phyloP scores from a whole-genome alignment of 148 eudicot species.

The Rhododendron griersonianum region DNA sequence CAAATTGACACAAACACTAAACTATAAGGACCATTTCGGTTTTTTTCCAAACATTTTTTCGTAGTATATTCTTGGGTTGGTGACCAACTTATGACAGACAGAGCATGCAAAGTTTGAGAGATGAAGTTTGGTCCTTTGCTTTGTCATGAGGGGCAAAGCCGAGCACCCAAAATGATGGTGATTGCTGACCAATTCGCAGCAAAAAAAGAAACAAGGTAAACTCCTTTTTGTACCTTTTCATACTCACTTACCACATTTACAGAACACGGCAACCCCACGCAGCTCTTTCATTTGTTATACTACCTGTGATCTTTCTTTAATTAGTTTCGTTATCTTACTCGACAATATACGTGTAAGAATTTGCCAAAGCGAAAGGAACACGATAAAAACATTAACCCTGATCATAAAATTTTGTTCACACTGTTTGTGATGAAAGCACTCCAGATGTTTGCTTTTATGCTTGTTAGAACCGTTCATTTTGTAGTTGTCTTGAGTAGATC shows the following conservation, averaged over 20 bases:
- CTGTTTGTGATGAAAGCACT: not conserved
- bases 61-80: not conserved
- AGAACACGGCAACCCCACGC: not conserved
- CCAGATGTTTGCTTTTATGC: not conserved
- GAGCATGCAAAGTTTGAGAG: not conserved
- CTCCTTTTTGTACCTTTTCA: not conserved
- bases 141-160: conserved; percentile 3
- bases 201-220: not conserved
- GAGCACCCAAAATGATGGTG: conserved; percentile 5
- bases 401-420: not conserved
- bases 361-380: not conserved
- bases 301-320: not conserved
- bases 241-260: not conserved
- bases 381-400: not conserved
- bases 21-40: no score
- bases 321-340: not conserved
- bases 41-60: no score
- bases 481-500: not conserved
- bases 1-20: no score
- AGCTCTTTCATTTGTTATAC: not conserved
- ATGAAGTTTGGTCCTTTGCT: conserved; percentile 1
- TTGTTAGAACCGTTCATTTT: not conserved
- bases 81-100: not conserved
- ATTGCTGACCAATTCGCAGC: not conserved
- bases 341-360: not conserved